Percentiles rank a stretch among this genome's conserved stretches.
These are phyloP conservation scores for Triangularia setosa DNA, from an alignment of 2,329 filamentous ascomycete species.

Conservation along the genomic window DNA sequence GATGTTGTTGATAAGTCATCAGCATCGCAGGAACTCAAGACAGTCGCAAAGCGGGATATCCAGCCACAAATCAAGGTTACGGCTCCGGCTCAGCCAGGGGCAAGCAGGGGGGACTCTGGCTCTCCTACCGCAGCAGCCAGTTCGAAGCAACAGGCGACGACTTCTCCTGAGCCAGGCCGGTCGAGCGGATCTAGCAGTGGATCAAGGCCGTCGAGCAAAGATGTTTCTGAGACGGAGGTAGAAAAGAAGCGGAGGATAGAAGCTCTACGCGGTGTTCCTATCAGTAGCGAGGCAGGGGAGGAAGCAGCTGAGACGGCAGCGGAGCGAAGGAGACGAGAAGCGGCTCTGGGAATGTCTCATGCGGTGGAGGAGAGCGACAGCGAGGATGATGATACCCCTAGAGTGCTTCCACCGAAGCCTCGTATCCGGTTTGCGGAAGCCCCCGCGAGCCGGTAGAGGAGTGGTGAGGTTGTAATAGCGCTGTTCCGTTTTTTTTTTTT, in stretches of 20 bases:
- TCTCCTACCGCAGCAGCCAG: neutral
- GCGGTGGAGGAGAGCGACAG: conserved; percentile 43
- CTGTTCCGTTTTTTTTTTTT: neutral
- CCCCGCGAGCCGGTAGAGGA: conserved; percentile 22
- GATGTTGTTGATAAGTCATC: conserved; percentile 51
- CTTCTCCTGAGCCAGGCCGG: conserved; percentile 1
- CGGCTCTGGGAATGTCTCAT: conserved; percentile 61
- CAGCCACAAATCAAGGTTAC: conserved; percentile 5
- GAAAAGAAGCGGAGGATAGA: conserved; percentile 64
- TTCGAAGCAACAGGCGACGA: neutral
- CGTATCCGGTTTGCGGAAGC: conserved; percentile 60
- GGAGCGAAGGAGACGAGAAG: conserved; percentile 68
- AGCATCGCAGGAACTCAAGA: conserved; percentile 47
- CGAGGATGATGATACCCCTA: conserved; percentile 53
- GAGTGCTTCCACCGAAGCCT: conserved; percentile 49
- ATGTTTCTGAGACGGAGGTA: conserved; percentile 61
- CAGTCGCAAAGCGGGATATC: conserved; percentile 42
- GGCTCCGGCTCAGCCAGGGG: conserved; percentile 5
- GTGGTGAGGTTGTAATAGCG: neutral
- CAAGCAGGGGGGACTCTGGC: conserved; percentile 3
- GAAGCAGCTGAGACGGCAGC: conserved; percentile 67
- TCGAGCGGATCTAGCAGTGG: neutral
- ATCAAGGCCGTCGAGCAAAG: conserved; percentile 30
- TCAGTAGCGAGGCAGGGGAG: conserved; percentile 26
- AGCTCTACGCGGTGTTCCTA: conserved; percentile 35